phyloP scores from a whole-genome alignment of 2,329 filamentous ascomycete species.

The Chaetomium olivaceum region DNA sequence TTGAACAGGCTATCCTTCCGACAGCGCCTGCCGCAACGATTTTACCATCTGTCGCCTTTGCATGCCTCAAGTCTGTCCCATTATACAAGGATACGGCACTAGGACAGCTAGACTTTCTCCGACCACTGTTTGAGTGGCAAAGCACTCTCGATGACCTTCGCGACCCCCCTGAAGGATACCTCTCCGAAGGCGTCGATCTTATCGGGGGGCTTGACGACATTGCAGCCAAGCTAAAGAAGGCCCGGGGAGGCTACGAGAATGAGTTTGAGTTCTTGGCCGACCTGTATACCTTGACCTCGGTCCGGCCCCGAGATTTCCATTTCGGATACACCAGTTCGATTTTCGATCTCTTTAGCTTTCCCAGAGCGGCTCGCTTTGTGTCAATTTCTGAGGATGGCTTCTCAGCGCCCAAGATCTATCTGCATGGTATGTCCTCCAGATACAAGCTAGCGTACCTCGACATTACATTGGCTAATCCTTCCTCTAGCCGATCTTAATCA shows the following conservation, averaged over 20 bases:
- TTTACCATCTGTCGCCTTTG: constrained; percentile 20
- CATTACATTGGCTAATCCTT: background rate
- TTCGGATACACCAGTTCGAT: constrained; percentile 13
- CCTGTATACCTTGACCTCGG: constrained; percentile 1
- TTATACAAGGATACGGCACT: background rate
- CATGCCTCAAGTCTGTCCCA: constrained; percentile 21
- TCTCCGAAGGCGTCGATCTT: background rate
- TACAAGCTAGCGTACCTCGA: background rate
- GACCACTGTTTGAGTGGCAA: background rate
- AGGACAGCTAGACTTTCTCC: background rate
- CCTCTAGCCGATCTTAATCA: constrained; percentile 18
- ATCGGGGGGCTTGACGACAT: background rate
- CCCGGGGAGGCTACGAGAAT: background rate
- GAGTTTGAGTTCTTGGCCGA: background rate
- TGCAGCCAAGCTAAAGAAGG: background rate
- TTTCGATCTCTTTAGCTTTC: constrained; percentile 25
- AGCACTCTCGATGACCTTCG: background rate
- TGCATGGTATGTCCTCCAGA: constrained; percentile 14
- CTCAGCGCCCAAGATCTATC: constrained; percentile 17
- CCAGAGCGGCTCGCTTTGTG: constrained; percentile 14
- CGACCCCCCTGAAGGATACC: background rate
- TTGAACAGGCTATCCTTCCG: background rate
- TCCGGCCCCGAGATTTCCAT: constrained; percentile 23
- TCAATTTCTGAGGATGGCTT: constrained; percentile 24
- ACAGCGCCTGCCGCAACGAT: constrained; percentile 13